Conservation (phyloP, 495 filamentous ascomycete genomes). For the Monascus purpureus region DNA sequence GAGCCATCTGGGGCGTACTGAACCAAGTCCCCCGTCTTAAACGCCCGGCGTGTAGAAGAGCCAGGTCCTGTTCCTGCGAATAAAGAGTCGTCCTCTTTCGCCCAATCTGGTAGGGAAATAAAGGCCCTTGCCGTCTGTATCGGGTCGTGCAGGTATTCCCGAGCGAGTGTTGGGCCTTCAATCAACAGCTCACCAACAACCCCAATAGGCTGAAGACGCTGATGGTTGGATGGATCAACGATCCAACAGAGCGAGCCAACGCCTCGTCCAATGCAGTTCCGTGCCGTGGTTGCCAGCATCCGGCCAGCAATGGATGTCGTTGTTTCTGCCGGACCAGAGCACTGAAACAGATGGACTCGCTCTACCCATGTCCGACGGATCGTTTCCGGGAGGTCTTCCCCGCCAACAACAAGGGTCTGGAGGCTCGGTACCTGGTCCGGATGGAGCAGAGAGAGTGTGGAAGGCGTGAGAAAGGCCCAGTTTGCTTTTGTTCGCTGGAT, state of each 20-base stretch:
- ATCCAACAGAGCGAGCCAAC: conserved; percentile 19
- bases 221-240: conserved; percentile 19
- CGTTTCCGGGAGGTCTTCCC: conserved; percentile 7
- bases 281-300: conserved; percentile 11
- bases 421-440: conserved; percentile 19
- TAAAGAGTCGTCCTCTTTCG: conserved; percentile 2
- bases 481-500: conserved; percentile 14
- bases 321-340: conserved; percentile 29
- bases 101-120: conserved; percentile 20
- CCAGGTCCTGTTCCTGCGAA: too few species aligned
- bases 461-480: conserved; percentile 14
- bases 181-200: conserved; percentile 30
- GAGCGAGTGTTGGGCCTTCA: conserved; percentile 26
- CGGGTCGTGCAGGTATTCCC: conserved; percentile 25
- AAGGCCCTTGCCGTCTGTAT: conserved; percentile 20
- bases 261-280: conserved; percentile 11
- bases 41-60: conserved; percentile 10
- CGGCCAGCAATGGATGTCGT: conserved; percentile 4
- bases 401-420: conserved; percentile 9
- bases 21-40: conserved; percentile 63
- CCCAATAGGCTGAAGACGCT: conserved; percentile 25
- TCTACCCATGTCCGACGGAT: conserved; percentile 7
- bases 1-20: conserved; percentile 49
- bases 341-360: conserved; percentile 9
- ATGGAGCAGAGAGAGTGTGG: conserved; percentile 14